Evolutionary conservation across 2,329 filamentous ascomycete genomes (phyloP), one percentile per base, ranked within the genome.

Genomic region (Pseudogymnoascus sp.): DNA sequence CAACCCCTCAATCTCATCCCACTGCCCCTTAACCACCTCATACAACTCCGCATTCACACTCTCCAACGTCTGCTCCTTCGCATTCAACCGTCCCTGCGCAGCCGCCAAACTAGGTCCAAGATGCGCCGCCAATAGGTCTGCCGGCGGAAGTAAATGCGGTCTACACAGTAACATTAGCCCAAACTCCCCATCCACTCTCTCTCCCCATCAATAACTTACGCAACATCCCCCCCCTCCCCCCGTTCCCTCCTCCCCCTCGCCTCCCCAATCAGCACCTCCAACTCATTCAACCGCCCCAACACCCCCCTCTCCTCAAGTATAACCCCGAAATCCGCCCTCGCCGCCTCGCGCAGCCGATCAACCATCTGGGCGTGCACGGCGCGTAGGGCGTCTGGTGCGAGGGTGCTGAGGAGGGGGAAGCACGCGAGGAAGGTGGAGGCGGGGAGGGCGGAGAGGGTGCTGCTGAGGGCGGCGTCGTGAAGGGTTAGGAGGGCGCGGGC

Each of bases 301-400:
- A 86, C 84, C 51, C 78, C 75, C 65, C 84, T 75, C 64, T 77
- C 75, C 16, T 75, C 69, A 64, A 86, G 71, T 64, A 87, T 83
- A 16, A 75, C 76, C 18, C 81, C 79, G 71, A 87, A 87, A 71
- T 87, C 84, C 70, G 78, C 79, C 77, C 82, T 66, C 67, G 83
- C 86, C 65, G 84, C 79, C 67, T 78, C 76, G 21, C 77, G 76
- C 66, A 87, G 72, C 67, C 82, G 77, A 12, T 79, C 79, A 10
- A 85, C 80, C 81, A 87, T 84, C 71, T 83, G 81, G 62, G 74
- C 73, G 75, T 86, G 84, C 42, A 86, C 80, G 67, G 80, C 78
- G 66, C 76, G 76, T 69, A 87, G 76, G 39, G 81, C 78, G 6
- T 73, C 75, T 23, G 81, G 81, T 18, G 83, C 79, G 66, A 77